These are phyloP conservation scores for Seiridium unicorne DNA, from an alignment of 2,329 filamentous ascomycete species.

Conservation along the genomic window DNA sequence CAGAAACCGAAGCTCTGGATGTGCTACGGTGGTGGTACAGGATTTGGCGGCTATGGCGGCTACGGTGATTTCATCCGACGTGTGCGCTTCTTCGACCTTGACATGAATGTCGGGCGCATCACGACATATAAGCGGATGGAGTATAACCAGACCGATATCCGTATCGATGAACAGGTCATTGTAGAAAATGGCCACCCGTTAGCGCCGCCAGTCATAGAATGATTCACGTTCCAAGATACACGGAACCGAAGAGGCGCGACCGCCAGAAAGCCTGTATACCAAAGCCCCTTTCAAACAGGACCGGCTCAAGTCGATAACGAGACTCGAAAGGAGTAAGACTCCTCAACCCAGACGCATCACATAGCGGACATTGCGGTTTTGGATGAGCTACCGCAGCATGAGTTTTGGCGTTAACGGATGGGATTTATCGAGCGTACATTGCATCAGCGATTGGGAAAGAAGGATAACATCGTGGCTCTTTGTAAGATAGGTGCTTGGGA, in stretches of 20 bases:
- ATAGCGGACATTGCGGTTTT: background rate
- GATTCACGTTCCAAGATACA: background rate
- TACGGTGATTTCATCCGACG: slow-evolving; percentile 84
- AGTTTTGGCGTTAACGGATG: background rate
- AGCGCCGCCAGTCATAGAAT: slow-evolving; percentile 11
- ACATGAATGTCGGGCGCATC: slow-evolving; percentile 86
- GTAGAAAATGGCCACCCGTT: slow-evolving; percentile 57
- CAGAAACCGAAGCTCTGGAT: slow-evolving; percentile 82
- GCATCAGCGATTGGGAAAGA: background rate
- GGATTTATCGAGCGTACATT: slow-evolving; percentile 4
- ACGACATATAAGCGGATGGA: slow-evolving; percentile 92
- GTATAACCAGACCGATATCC: slow-evolving; percentile 51
- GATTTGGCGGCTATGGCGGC: slow-evolving; percentile 93
- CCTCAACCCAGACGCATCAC: background rate
- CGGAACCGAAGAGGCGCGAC: too few relatives aligned
- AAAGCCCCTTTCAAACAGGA: too few relatives aligned
- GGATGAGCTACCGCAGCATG: background rate
- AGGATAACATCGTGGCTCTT: background rate
- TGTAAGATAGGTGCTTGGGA: background rate
- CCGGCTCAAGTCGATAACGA: too few relatives aligned
- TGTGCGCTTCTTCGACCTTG: slow-evolving; percentile 86
- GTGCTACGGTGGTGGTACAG: slow-evolving; percentile 91
- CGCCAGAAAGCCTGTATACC: too few relatives aligned
- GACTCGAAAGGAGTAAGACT: background rate
- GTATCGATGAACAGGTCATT: slow-evolving; percentile 64